Evolutionary conservation across 2,329 filamentous ascomycete genomes (phyloP).

Genomic region (Stenocarpella maydis): DNA sequence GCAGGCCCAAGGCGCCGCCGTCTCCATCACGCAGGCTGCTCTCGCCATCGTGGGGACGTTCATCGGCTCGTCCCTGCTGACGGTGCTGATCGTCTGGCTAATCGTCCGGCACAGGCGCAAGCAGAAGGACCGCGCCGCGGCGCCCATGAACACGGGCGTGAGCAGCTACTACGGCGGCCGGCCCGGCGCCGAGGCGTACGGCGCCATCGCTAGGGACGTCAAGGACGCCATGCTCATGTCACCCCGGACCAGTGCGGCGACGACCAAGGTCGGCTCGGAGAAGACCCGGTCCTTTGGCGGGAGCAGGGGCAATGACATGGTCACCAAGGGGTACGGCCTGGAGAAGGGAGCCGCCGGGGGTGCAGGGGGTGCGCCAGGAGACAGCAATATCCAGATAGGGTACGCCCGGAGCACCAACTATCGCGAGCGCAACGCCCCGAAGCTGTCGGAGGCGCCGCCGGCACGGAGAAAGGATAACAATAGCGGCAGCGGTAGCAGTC

Average conservation of each 20-base stretch:
- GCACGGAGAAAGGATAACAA: conserved; percentile 19
- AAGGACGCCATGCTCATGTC: conserved; percentile 39
- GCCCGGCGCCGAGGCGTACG: conserved; percentile 21
- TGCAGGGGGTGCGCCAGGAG: conserved; percentile 1
- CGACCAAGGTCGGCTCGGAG: conserved; percentile 6
- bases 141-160: conserved; percentile 38
- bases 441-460: conserved; percentile 32
- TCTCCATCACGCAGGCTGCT: conserved; percentile 52
- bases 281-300: background rate
- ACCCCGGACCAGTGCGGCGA: background rate
- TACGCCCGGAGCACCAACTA: conserved; percentile 37
- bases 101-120: conserved; percentile 39
- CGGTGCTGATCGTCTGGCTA: conserved; percentile 46
- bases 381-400: conserved; percentile 32
- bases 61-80: conserved; percentile 51
- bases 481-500: background rate
- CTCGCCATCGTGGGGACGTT: conserved; percentile 53
- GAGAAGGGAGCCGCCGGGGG: background rate
- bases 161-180: conserved; percentile 34
- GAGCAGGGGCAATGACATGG: conserved; percentile 10
- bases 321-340: conserved; percentile 7
- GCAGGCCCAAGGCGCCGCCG: conserved; percentile 48
- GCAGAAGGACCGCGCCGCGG: conserved; percentile 27
- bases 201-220: conserved; percentile 36
- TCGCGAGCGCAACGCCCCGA: conserved; percentile 24